phyloP scores from a whole-genome alignment of 495 filamentous ascomycete species.

The Lophiotrema nucula region DNA sequence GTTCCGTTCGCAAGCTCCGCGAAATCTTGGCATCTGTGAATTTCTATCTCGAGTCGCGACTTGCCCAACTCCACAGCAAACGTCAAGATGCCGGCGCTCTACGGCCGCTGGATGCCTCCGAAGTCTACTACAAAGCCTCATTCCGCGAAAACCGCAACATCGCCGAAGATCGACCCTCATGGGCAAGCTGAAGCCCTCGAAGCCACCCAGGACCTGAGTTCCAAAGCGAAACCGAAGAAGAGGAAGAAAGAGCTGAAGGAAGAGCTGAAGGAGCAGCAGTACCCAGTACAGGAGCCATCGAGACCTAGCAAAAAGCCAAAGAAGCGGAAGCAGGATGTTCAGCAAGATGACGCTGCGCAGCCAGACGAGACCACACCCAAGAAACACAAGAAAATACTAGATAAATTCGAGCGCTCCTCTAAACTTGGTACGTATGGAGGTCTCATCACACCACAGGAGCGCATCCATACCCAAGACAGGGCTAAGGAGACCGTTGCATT shows the following conservation, averaged over 20 bases:
- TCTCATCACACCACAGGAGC: no score
- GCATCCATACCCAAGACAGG: no score
- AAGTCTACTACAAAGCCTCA: background rate
- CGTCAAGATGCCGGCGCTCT: slow-evolving; percentile 46
- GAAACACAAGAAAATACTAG: slow-evolving; percentile 40
- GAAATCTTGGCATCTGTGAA: slow-evolving; percentile 29
- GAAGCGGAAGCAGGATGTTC: slow-evolving; percentile 27
- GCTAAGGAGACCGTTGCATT: no score
- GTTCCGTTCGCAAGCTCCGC: slow-evolving; percentile 4
- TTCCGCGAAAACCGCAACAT: no score
- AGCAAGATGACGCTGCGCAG: slow-evolving; percentile 16
- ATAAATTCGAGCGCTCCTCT: slow-evolving; percentile 42
- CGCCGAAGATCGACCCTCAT: no score
- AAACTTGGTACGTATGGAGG: no score
- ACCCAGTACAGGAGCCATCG: no score
- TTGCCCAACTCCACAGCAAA: background rate
- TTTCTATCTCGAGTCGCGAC: slow-evolving; percentile 10
- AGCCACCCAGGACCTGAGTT: no score
- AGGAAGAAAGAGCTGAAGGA: slow-evolving; percentile 30
- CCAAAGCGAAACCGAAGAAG: slow-evolving; percentile 28
- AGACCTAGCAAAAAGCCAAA: slow-evolving; percentile 3
- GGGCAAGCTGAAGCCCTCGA: no score
- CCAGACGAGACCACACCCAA: slow-evolving; percentile 31
- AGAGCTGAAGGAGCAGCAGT: no score
- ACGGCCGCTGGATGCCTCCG: slow-evolving; percentile 51